Percentiles rank a stretch among this genome's conserved stretches.
Evolutionary conservation across 2,329 filamentous ascomycete species (phyloP).

Genomic region (Alternaria novae-zelandiae): DNA sequence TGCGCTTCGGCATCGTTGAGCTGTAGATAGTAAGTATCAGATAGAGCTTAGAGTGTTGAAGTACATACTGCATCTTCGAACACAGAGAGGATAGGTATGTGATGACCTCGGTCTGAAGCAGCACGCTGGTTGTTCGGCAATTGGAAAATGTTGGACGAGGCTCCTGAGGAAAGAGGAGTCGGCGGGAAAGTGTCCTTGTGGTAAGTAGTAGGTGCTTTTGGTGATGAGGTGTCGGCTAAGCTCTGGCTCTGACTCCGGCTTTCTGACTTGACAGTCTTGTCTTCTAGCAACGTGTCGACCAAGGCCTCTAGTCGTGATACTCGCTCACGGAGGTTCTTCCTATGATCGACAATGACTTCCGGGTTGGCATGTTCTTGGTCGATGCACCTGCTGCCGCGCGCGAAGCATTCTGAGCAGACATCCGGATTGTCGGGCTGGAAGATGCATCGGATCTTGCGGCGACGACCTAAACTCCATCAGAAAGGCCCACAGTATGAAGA

Average conservation of each 20-base stretch:
- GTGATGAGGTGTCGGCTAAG: constrained; percentile 35
- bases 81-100: constrained; percentile 47
- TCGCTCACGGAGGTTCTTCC: constrained; percentile 53
- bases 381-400: constrained; percentile 54
- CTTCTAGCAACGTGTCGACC: constrained; percentile 48
- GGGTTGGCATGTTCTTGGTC: constrained; percentile 53
- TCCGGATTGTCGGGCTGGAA: constrained; percentile 49
- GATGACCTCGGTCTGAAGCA: constrained; percentile 35
- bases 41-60: background rate
- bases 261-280: constrained; percentile 42
- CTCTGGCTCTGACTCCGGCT: constrained; percentile 30
- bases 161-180: constrained; percentile 43
- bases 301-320: constrained; percentile 52
- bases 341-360: constrained; percentile 50
- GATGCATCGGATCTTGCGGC: constrained; percentile 59
- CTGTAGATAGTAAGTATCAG: constrained; percentile 27
- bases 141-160: constrained; percentile 29
- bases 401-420: constrained; percentile 54
- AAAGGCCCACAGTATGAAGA: background rate
- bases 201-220: constrained; percentile 31
- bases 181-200: constrained; percentile 37
- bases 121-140: constrained; percentile 31
- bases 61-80: constrained; percentile 48
- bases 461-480: constrained; percentile 50
- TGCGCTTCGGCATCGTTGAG: constrained; percentile 46